Base-by-base conservation (phyloP, 108 stramenopile genomes). In the Stephanodiscus triporus region DNA sequence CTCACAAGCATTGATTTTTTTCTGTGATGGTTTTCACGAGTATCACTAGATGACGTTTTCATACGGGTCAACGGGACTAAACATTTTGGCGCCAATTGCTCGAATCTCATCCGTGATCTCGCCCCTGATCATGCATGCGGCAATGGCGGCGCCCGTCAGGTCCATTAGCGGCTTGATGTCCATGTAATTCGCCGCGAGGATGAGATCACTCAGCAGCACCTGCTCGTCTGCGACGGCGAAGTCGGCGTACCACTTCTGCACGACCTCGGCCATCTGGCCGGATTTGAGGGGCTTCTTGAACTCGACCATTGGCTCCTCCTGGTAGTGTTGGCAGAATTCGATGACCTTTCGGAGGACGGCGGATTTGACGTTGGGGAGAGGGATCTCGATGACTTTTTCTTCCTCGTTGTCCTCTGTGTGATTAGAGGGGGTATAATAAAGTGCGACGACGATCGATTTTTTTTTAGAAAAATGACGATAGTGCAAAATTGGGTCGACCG, bases 81-180 rank as follows among this genome's bases (percentile, higher is more conserved):
- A n/a, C n/a, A n/a, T n/a, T n/a, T n/a, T n/a, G n/a, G n/a, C n/a
- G n/a, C n/a, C n/a, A n/a, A n/a, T n/a, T n/a, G n/a, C n/a, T n/a
- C 99, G 92, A 76, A 98, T 97, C 70, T 99, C 99, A 75, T 99
- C 99, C 4, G 98, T n/a, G 97, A 96, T 97, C 85, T 99, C 98
- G 10, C 95, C 95, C 92, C 97, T 97, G 84, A 98, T 99, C 97
- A 98, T 97, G 70, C 90, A 90, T 5, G 98, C 98, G 11, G 99
- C 97, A n/a, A n/a, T n/a, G 24, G 98, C 99, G 1, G 98, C 98
- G 75, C 99, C 99, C 4, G 98, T 97, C 68, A 99, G 83, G 77
- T 99, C 99, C 66, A 99, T 87, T 58, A 99, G 76, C 0, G 98
- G 97, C 85, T 95, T 94, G 83, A 97, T 93, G 74, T 95, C 94